Conservation (phyloP, 2,329 filamentous ascomycete species). For the Zymoseptoria passerinii region DNA sequence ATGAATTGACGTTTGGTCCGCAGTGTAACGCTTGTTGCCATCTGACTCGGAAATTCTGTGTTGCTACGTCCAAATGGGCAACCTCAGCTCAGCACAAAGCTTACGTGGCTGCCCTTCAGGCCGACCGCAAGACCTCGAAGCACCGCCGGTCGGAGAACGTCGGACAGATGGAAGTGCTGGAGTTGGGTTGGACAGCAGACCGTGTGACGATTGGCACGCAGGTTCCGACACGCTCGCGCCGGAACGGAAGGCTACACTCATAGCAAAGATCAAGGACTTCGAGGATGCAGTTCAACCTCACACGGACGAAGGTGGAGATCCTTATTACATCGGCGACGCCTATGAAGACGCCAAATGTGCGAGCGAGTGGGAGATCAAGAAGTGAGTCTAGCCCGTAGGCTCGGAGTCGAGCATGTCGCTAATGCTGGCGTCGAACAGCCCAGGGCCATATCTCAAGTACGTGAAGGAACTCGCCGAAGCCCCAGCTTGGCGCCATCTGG, state of each 20-base stretch:
- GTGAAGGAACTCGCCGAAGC: slow-evolving; percentile 10
- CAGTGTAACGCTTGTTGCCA: background rate
- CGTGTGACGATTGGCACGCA: background rate
- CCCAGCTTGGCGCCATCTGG: slow-evolving; percentile 12
- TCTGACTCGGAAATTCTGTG: no score
- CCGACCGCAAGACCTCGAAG: background rate
- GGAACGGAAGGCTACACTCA: background rate
- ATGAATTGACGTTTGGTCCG: background rate
- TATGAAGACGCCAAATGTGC: slow-evolving; percentile 12
- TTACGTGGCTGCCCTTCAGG: background rate
- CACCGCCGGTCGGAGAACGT: background rate
- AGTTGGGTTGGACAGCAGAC: background rate
- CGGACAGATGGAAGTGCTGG: background rate
- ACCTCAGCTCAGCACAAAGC: background rate
- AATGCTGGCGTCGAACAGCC: slow-evolving; percentile 2
- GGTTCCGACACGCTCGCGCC: background rate
- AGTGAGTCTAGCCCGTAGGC: background rate
- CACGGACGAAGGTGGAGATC: slow-evolving; percentile 17
- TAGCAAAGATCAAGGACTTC: background rate
- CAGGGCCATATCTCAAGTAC: slow-evolving; percentile 17
- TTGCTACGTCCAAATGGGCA: background rate
- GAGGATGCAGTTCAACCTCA: slow-evolving; percentile 18
- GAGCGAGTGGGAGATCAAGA: slow-evolving; percentile 9
- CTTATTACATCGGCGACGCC: slow-evolving; percentile 18
- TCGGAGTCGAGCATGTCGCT: background rate